A percentile compares a stretch with the other conserved stretches of the same genome.
Conservation (phyloP, 129 eudicot species). For the Dittrichia graveolens region DNA sequence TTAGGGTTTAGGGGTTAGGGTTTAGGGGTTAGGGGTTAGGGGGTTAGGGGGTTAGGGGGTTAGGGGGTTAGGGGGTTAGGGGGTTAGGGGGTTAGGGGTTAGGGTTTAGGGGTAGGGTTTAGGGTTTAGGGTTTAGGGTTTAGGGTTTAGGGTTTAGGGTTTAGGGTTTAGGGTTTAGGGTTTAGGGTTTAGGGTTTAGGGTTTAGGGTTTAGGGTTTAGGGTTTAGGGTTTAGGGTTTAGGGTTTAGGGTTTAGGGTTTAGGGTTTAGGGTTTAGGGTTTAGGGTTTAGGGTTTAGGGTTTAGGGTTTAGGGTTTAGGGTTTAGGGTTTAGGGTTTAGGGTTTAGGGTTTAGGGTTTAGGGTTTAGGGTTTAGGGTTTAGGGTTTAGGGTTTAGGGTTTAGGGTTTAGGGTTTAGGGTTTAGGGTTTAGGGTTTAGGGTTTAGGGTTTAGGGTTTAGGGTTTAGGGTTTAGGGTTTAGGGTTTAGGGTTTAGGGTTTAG, state of each 20-base stretch:
- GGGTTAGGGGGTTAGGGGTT: constrained; percentile 25
- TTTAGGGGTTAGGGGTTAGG: constrained; percentile 19
- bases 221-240: constrained; percentile 19
- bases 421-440: constrained; percentile 14
- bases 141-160: constrained; percentile 5
- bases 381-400: constrained; percentile 12
- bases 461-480: too few relatives aligned
- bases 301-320: constrained; percentile 22
- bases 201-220: constrained; percentile 12
- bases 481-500: too few relatives aligned
- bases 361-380: constrained; percentile 28
- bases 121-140: constrained; percentile 18
- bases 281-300: constrained; percentile 24
- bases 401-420: constrained; percentile 11
- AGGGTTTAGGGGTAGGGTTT: constrained; percentile 26
- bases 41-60: constrained; percentile 25
- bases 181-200: constrained; percentile 30
- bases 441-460: constrained; percentile 14
- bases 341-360: constrained; percentile 26
- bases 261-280: constrained; percentile 25
- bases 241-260: constrained; percentile 19
- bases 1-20: constrained; percentile 30
- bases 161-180: constrained; percentile 18
- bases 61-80: constrained; percentile 20
- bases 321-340: constrained; percentile 32